Evolutionary conservation across 2,329 filamentous ascomycete genomes (phyloP).

Genomic region (Fusarium proliferatum): DNA sequence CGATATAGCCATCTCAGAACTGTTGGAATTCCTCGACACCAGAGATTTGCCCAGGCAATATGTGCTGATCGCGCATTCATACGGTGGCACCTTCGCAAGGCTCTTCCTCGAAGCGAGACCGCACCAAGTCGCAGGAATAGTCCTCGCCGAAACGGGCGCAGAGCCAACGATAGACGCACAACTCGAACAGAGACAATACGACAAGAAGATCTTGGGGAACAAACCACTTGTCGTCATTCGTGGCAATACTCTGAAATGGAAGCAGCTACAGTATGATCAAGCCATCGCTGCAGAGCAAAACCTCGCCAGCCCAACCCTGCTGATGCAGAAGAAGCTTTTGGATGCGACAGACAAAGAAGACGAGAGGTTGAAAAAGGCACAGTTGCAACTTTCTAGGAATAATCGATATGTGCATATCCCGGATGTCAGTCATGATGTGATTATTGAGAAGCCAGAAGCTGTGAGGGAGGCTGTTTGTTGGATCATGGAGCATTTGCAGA

Average conservation of each 20-base stretch:
- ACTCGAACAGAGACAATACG: slow-evolving; percentile 32
- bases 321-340: slow-evolving; percentile 21
- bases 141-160: slow-evolving; percentile 40
- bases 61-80: slow-evolving; percentile 35
- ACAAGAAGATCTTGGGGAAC: slow-evolving; percentile 5
- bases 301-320: background rate
- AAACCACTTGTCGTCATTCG: slow-evolving; percentile 36
- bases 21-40: background rate
- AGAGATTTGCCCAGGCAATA: background rate
- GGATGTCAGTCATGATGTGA: slow-evolving; percentile 33
- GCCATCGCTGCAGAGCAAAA: slow-evolving; percentile 1
- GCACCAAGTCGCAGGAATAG: slow-evolving; percentile 29
- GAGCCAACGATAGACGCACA: slow-evolving; percentile 25
- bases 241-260: slow-evolving; percentile 37
- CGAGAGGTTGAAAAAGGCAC: slow-evolving; percentile 34
- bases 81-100: slow-evolving; percentile 34
- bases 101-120: slow-evolving; percentile 26
- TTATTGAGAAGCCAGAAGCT: slow-evolving; percentile 24
- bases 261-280: slow-evolving; percentile 27
- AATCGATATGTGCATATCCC: slow-evolving; percentile 35
- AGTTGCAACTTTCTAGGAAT: slow-evolving; percentile 27
- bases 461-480: slow-evolving; percentile 27
- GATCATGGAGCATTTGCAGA: slow-evolving; percentile 25
- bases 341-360: slow-evolving; percentile 33
- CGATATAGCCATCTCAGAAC: background rate